Conservation (phyloP, 495 filamentous ascomycete species). For the Acidiella bohemica region DNA sequence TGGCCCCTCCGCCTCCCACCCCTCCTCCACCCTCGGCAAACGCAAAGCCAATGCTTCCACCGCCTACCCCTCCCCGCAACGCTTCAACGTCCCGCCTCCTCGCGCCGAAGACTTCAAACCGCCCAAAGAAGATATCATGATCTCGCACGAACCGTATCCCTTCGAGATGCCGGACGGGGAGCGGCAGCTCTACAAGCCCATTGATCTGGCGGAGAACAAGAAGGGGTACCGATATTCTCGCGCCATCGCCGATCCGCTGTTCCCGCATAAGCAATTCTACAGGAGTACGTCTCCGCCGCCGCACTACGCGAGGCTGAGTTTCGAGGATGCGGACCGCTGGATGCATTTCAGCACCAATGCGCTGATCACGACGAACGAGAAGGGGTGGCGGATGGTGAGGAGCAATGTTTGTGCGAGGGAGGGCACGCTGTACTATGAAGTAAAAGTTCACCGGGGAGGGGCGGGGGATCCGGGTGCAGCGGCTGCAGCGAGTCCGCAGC, state of each 20-base stretch:
- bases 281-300: constrained; percentile 77
- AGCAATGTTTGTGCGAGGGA: constrained; percentile 87
- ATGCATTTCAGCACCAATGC: constrained; percentile 52
- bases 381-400: constrained; percentile 69
- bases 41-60: constrained; percentile 20
- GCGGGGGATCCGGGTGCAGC: constrained; percentile 32
- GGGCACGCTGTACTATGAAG: constrained; percentile 88
- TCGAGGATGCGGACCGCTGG: constrained; percentile 76
- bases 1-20: constrained; percentile 8
- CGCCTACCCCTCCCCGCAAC: constrained; percentile 26
- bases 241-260: constrained; percentile 75
- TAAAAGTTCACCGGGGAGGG: constrained; percentile 64
- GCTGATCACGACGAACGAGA: constrained; percentile 58
- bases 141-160: constrained; percentile 28
- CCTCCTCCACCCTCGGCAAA: constrained; percentile 21
- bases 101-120: constrained; percentile 26
- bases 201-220: constrained; percentile 61
- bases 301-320: constrained; percentile 68
- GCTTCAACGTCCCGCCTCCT: constrained; percentile 28
- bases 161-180: constrained; percentile 27
- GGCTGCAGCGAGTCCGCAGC: constrained; percentile 18
- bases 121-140: constrained; percentile 27
- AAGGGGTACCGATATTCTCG: constrained; percentile 83
- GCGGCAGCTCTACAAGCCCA: constrained; percentile 26
- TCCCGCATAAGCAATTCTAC: constrained; percentile 77